These are phyloP conservation scores for Acanthamoeba rhysodes DNA, from an alignment of 208 protist species.

Conservation along the genomic window DNA sequence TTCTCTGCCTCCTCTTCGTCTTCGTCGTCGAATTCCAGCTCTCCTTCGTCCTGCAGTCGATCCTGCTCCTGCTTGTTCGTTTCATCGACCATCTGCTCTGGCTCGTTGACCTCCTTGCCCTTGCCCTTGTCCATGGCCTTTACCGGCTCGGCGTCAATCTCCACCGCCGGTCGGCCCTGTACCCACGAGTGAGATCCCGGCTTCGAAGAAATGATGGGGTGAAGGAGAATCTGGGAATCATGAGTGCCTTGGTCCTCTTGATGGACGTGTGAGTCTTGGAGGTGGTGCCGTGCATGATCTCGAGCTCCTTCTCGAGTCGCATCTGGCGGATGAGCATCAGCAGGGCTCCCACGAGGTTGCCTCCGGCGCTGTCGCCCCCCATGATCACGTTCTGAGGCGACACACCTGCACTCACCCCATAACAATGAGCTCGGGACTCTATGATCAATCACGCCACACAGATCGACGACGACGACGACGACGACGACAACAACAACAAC, in stretches of 20 bases:
- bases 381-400: conserved; percentile 23
- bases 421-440: too few relatives aligned
- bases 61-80: neutral
- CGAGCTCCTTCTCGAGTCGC: neutral
- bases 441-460: too few relatives aligned
- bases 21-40: neutral
- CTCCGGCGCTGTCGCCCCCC: conserved; percentile 4
- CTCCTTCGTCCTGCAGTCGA: neutral
- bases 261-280: neutral
- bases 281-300: neutral
- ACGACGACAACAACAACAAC: too few relatives aligned
- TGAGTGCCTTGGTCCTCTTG: neutral
- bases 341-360: neutral
- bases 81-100: neutral
- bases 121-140: neutral
- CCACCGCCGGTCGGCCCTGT: neutral
- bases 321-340: conserved; percentile 15
- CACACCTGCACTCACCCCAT: neutral
- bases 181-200: neutral
- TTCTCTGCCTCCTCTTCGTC: neutral
- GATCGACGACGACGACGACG: too few relatives aligned
- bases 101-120: neutral
- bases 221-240: neutral
- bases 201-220: too few relatives aligned
- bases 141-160: neutral